Conservation (phyloP, 441 rosid genomes). For the Euphorbia schlechtendalii region DNA sequence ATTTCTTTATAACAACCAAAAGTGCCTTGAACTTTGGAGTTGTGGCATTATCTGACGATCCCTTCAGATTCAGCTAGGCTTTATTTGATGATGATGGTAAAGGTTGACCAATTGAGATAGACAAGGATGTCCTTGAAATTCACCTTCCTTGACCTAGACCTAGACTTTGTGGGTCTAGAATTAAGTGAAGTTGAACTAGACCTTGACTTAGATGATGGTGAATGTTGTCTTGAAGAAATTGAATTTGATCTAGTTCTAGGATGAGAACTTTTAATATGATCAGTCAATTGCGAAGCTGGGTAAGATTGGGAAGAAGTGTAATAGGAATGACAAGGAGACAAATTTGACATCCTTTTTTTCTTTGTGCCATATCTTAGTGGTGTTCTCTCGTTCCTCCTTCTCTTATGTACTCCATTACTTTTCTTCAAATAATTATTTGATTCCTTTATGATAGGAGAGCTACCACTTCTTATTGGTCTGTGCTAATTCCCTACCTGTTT, state of each 20-base stretch:
- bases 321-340: constrained; percentile 25
- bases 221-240: constrained; percentile 22
- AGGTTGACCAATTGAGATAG: constrained; percentile 22
- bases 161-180: constrained; percentile 25
- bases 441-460: constrained; percentile 22
- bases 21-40: constrained; percentile 22
- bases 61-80: constrained; percentile 22
- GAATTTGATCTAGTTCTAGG: constrained; percentile 28
- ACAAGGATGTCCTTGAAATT: constrained; percentile 29
- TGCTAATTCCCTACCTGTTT: constrained; percentile 21
- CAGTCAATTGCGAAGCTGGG: too few species aligned
- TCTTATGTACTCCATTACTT: constrained; percentile 24
- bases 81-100: constrained; percentile 29
- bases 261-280: constrained; percentile 18
- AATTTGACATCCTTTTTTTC: constrained; percentile 25
- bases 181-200: constrained; percentile 19
- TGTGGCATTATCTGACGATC: constrained; percentile 22
- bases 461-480: constrained; percentile 13
- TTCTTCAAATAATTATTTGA: constrained; percentile 17
- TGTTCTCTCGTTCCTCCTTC: constrained; percentile 23
- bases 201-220: constrained; percentile 24
- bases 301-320: constrained; percentile 22
- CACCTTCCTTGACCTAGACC: constrained; percentile 25
- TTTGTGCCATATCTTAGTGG: constrained; percentile 21
- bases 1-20: constrained; percentile 17